Evolutionary conservation across 1,284 basidiomycete species (phyloP), one percentile per base, ranked within the genome.

Genomic region (Jaminaea rosea): DNA sequence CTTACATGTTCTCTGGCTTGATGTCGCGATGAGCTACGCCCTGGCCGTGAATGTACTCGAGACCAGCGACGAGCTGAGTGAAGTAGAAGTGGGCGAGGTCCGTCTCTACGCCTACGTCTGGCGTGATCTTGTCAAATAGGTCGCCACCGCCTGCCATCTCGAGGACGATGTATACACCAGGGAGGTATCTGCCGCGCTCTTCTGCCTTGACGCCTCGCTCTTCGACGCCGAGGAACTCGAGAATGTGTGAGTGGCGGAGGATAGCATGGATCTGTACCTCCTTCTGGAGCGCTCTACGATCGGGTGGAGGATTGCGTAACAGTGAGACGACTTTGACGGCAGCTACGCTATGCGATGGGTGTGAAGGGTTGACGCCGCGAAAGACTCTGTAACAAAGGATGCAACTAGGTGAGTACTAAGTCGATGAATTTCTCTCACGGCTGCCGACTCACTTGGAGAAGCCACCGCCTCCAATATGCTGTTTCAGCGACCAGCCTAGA

Each of bases 61-160:
- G 23, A 23, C 39, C 93, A 0, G 83, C 77, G 4, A 88, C 76
- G n/a, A 98, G 78, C 72, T 98, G 92, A 21, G 79, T 81, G 72
- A 97, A 96, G 77, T 92, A 98, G 49, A 85, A 80, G 64, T 96
- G 91, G 0, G 92, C 88, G 0, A 93, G 78, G 36, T 94, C 87
- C 56, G 91, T 86, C 27, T 83, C 82, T 0, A 94, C 80, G 4
- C 93, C 93, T 7, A 88, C 80, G 65, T 97, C 88, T 3, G 90
- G 90, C 2, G 72, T 87, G 56, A 98, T 97, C 79, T 97, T 97
- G 76, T 98, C 94, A 73, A 98, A 98, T 36, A 98, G 76, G 75
- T 98, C 93, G 0, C 94, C 93, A 41, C 91, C 92, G 0, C 84
- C 84, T 0, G 92, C 93, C 36, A 93, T 78, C 75, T 97, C 93